These are phyloP conservation scores for Daphne laureola DNA, from an alignment of 441 rosid genomes.

Conservation along the genomic window DNA sequence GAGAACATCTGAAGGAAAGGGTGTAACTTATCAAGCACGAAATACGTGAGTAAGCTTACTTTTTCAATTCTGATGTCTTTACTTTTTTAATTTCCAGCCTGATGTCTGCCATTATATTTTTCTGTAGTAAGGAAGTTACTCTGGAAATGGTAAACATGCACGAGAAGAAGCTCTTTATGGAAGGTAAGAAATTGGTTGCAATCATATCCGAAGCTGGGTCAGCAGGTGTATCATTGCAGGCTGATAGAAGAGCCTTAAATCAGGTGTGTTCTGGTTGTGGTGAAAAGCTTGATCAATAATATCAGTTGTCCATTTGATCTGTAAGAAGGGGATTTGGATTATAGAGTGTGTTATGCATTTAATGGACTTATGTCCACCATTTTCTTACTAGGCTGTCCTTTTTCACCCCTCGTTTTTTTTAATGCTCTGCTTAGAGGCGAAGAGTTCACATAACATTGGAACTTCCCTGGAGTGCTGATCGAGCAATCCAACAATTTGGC, in stretches of 20 bases:
- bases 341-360: slow-evolving; percentile 1
- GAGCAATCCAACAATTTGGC: slow-evolving; percentile 99
- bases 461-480: slow-evolving; percentile 99
- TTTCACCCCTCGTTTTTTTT: slow-evolving; percentile 12
- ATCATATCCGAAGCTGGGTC: slow-evolving; percentile 99
- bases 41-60: slow-evolving; percentile 64
- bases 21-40: slow-evolving; percentile 96
- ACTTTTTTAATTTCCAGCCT: slow-evolving; percentile 21
- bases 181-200: slow-evolving; percentile 93
- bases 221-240: slow-evolving; percentile 98
- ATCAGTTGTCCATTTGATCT: slow-evolving; percentile 2
- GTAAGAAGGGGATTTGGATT: slow-evolving; percentile 5
- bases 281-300: not conserved
- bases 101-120: slow-evolving; percentile 12
- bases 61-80: slow-evolving; percentile 12
- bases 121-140: slow-evolving; percentile 79
- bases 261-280: slow-evolving; percentile 43
- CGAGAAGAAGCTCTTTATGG: slow-evolving; percentile 98
- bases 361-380: slow-evolving; percentile 2
- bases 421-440: slow-evolving; percentile 52
- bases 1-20: slow-evolving; percentile 88
- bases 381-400: not conserved
- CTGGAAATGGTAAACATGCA: slow-evolving; percentile 99
- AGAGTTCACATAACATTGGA: slow-evolving; percentile 95
- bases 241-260: slow-evolving; percentile 91